Percentiles rank a stretch among this genome's conserved stretches.
These are phyloP conservation scores for Fusarium brevicatenulatum DNA, from an alignment of 2,329 filamentous ascomycete genomes.

Conservation along the genomic window DNA sequence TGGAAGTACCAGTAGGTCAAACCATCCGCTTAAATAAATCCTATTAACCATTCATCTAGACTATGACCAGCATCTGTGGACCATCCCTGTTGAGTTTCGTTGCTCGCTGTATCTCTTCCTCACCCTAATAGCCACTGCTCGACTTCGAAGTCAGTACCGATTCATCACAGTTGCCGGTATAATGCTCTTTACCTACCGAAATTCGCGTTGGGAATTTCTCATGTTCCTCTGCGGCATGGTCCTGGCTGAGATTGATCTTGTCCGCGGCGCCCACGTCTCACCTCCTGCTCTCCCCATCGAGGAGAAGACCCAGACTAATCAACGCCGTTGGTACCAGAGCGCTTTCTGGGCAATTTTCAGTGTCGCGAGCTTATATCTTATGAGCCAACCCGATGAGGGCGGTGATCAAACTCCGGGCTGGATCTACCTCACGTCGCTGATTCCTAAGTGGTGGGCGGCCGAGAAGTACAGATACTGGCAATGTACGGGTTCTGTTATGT, in stretches of 20 bases:
- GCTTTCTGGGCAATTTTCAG: slow-evolving; percentile 56
- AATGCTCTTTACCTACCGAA: slow-evolving; percentile 57
- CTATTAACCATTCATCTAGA: slow-evolving; percentile 32
- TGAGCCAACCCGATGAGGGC: slow-evolving; percentile 52
- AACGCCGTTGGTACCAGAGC: slow-evolving; percentile 17
- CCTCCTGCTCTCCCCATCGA: slow-evolving; percentile 41
- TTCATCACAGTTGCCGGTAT: slow-evolving; percentile 55
- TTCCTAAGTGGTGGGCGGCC: slow-evolving; percentile 60
- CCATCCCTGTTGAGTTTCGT: slow-evolving; percentile 69
- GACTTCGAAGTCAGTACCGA: slow-evolving; percentile 55
- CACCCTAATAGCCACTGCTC: slow-evolving; percentile 60
- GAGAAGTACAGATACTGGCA: slow-evolving; percentile 67
- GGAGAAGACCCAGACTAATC: slow-evolving; percentile 25
- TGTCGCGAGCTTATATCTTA: slow-evolving; percentile 63
- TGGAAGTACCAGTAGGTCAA: slow-evolving; percentile 55
- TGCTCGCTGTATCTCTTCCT: slow-evolving; percentile 68
- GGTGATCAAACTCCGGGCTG: slow-evolving; percentile 64
- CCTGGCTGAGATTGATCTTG: slow-evolving; percentile 65
- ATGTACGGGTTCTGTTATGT: slow-evolving; percentile 61
- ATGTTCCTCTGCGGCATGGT: slow-evolving; percentile 66
- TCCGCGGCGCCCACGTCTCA: slow-evolving; percentile 57
- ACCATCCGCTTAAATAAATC: background rate
- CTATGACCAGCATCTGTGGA: slow-evolving; percentile 71
- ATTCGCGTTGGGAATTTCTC: slow-evolving; percentile 64
- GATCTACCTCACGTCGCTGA: slow-evolving; percentile 57